These are phyloP conservation scores for Groenewaldozyma tartarivorans DNA, from an alignment of 805 yeast genomes.

Conservation along the genomic window DNA sequence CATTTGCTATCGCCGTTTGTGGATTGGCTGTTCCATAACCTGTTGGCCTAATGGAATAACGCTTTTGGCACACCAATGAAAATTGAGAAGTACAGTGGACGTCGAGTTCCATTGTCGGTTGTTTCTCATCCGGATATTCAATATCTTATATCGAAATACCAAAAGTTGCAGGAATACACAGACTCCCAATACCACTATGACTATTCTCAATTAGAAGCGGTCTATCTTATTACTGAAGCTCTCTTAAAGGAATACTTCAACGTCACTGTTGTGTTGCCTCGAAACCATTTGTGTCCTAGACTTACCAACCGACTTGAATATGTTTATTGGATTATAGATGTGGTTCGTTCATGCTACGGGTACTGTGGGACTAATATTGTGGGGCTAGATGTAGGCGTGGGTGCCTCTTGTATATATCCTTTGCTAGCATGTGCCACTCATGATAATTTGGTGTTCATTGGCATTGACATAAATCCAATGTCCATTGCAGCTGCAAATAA, in stretches of 20 bases:
- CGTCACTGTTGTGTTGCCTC: slow-evolving; percentile 8
- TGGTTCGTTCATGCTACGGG: slow-evolving; percentile 15
- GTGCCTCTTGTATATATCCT: slow-evolving; percentile 40
- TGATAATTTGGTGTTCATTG: slow-evolving; percentile 26
- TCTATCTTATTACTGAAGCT: slow-evolving; percentile 7
- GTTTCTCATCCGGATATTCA: neutral
- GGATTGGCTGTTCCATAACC: no score
- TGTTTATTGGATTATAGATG: slow-evolving; percentile 21
- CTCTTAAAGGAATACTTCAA: slow-evolving; percentile 12
- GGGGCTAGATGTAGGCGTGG: slow-evolving; percentile 40
- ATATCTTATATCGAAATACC: neutral
- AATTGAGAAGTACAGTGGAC: no score
- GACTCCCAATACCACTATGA: slow-evolving; percentile 10
- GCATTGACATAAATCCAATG: slow-evolving; percentile 34
- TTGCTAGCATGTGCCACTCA: slow-evolving; percentile 27
- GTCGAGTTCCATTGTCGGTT: neutral
- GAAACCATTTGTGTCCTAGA: slow-evolving; percentile 16
- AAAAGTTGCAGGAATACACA: neutral
- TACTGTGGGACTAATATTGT: slow-evolving; percentile 3
- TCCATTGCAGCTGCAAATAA: slow-evolving; percentile 26
- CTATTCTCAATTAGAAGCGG: slow-evolving; percentile 5
- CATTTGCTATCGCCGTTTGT: no score
- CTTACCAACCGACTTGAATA: slow-evolving; percentile 23
- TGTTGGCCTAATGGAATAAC: no score
- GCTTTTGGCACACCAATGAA: no score